Percentiles rank a stretch among this genome's conserved stretches.
phyloP scores from a whole-genome alignment of 2,329 filamentous ascomycete genomes.

The Alternaria brassicicola region DNA sequence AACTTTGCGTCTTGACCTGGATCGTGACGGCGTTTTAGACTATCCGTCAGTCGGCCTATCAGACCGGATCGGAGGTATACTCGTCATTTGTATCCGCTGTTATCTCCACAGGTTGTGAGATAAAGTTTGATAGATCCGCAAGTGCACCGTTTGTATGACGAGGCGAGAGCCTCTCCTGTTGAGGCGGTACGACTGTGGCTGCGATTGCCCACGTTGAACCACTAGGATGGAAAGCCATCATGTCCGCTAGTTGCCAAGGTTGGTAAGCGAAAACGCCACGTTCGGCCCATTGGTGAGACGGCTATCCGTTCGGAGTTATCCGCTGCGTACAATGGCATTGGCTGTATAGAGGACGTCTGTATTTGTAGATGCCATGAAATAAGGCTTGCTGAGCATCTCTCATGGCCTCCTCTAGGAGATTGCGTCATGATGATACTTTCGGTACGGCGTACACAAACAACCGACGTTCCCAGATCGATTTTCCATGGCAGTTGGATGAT shows the following conservation, averaged over 20 bases:
- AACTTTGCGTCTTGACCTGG: not conserved
- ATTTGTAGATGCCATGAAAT: not conserved
- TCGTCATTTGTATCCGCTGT: not conserved
- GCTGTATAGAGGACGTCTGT: not conserved
- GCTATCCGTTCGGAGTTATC: not conserved
- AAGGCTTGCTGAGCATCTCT: not conserved
- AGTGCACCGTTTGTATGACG: conserved; percentile 1
- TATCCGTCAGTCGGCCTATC: conserved; percentile 1
- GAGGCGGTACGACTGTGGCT: conserved; percentile 4
- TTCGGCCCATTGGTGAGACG: not conserved
- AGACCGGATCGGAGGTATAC: not conserved
- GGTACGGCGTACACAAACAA: not conserved
- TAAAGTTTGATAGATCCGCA: conserved; percentile 1
- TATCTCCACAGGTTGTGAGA: conserved; percentile 5
- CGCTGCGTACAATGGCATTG: not conserved
- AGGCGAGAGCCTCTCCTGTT: conserved; percentile 3
- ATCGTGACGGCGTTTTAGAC: not conserved
- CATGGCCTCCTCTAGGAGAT: not conserved
- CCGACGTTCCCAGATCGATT: not conserved
- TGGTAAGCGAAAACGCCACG: not conserved
- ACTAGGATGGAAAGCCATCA: conserved; percentile 1
- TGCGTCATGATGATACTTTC: not conserved
- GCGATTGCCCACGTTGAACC: not conserved
- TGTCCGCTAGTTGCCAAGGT: conserved; percentile 7
- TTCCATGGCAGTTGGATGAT: not conserved